A percentile compares a stretch with the other conserved stretches of the same genome.
Conservation (phyloP, 805 yeast species). For the Sungouiozyma ichnusensis region DNA sequence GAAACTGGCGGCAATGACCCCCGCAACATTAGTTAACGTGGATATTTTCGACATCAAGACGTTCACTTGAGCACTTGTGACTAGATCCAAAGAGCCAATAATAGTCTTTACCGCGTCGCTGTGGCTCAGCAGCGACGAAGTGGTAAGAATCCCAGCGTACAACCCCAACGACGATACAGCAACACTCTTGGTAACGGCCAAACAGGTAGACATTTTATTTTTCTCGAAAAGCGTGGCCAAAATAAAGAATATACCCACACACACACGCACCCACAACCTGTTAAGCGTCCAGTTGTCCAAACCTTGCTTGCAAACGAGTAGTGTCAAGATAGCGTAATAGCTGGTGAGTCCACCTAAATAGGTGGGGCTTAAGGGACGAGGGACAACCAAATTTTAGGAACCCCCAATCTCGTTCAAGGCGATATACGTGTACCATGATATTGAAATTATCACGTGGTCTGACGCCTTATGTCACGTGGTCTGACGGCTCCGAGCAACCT, state of each 20-base stretch:
- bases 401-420: too few species aligned
- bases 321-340: too few species aligned
- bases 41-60: slow-evolving; percentile 10
- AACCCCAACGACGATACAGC: slow-evolving; percentile 65
- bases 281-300: not conserved
- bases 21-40: slow-evolving; percentile 26
- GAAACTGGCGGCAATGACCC: slow-evolving; percentile 38
- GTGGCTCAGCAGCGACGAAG: slow-evolving; percentile 22
- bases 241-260: not conserved
- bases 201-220: slow-evolving; percentile 42
- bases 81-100: slow-evolving; percentile 14
- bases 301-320: too few species aligned
- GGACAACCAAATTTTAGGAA: too few species aligned
- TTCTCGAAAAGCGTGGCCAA: slow-evolving; percentile 33
- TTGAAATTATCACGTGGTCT: too few species aligned
- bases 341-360: too few species aligned
- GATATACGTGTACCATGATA: too few species aligned
- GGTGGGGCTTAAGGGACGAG: too few species aligned
- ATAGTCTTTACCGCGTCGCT: slow-evolving; percentile 9
- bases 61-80: slow-evolving; percentile 5
- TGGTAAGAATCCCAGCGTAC: slow-evolving; percentile 36
- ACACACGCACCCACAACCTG: not conserved
- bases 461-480: too few species aligned
- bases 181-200: slow-evolving; percentile 46
- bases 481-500: too few species aligned